A percentile compares a stretch with the other conserved stretches of the same genome.
phyloP scores from a whole-genome alignment of 768 basidiomycete genomes.

The Flagelloscypha sp. region DNA sequence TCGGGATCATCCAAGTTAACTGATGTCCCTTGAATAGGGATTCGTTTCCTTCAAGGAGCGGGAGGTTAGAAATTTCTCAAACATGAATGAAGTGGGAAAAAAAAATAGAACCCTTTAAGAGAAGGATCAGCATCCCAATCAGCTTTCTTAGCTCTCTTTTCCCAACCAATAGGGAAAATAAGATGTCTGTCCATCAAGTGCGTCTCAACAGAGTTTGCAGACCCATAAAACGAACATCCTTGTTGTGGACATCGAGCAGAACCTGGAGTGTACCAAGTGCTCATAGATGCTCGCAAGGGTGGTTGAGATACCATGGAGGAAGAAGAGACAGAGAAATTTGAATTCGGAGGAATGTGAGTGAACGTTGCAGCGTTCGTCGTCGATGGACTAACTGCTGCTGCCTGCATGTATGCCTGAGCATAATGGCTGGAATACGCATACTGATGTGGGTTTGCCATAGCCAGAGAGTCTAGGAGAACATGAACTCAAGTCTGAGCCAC shows the following conservation, averaged over 20 bases:
- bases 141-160: constrained; percentile 39
- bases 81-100: constrained; percentile 4
- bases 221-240: constrained; percentile 63
- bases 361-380: constrained; percentile 9
- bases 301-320: constrained; percentile 10
- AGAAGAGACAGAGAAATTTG: too few relatives aligned
- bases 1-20: constrained; percentile 75
- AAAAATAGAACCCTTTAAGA: constrained; percentile 55
- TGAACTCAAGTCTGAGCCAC: too few relatives aligned
- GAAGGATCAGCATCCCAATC: constrained; percentile 83
- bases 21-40: constrained; percentile 74
- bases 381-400: constrained; percentile 8
- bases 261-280: constrained; percentile 58
- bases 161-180: constrained; percentile 70
- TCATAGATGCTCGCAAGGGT: constrained; percentile 11
- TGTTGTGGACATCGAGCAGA: constrained; percentile 49
- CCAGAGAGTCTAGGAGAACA: too few relatives aligned
- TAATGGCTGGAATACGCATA: constrained; percentile 42
- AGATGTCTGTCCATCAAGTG: constrained; percentile 92
- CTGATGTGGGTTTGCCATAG: constrained; percentile 17
- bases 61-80: constrained; percentile 1
- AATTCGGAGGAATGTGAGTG: constrained; percentile 22
- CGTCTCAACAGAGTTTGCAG: constrained; percentile 59
- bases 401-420: constrained; percentile 45
- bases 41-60: constrained; percentile 44